Evolutionary conservation across 192 early-diverging fungal species (phyloP).

Genomic region (Endogone sp.): DNA sequence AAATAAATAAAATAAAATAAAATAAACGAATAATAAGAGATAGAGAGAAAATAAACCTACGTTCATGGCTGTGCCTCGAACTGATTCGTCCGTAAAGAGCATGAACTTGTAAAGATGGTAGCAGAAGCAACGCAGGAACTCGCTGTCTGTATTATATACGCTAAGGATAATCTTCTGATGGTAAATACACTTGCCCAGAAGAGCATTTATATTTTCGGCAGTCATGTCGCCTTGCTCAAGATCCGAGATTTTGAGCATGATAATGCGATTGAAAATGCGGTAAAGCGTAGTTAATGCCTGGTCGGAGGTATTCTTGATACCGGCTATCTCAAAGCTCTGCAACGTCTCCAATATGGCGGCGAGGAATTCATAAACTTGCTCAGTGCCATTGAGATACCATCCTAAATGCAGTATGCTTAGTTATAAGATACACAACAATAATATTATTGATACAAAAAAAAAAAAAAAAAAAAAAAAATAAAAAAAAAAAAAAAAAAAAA

Average conservation of each 20-base stretch:
- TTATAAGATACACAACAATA: no score
- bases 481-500: no score
- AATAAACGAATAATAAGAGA: background rate
- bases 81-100: constrained; percentile 29
- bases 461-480: no score
- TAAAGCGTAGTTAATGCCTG: constrained; percentile 25
- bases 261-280: constrained; percentile 47
- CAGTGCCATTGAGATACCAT: constrained; percentile 39
- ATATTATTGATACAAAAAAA: no score
- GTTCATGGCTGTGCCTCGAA: constrained; percentile 42
- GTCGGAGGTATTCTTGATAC: constrained; percentile 19
- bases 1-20: constrained; percentile 8
- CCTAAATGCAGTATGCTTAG: constrained; percentile 17
- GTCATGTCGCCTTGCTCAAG: constrained; percentile 37
- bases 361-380: constrained; percentile 44
- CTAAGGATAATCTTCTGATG: constrained; percentile 62
- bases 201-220: constrained; percentile 24
- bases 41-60: constrained; percentile 26
- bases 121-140: constrained; percentile 59
- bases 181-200: constrained; percentile 54
- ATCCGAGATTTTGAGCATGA: constrained; percentile 49
- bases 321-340: constrained; percentile 6
- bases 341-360: constrained; percentile 49
- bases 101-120: constrained; percentile 58
- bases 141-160: constrained; percentile 48